A percentile compares a stretch with the other conserved stretches of the same genome.
These are phyloP conservation scores for Trichoderma sp. DNA, from an alignment of 2,329 filamentous ascomycete genomes.

Conservation along the genomic window DNA sequence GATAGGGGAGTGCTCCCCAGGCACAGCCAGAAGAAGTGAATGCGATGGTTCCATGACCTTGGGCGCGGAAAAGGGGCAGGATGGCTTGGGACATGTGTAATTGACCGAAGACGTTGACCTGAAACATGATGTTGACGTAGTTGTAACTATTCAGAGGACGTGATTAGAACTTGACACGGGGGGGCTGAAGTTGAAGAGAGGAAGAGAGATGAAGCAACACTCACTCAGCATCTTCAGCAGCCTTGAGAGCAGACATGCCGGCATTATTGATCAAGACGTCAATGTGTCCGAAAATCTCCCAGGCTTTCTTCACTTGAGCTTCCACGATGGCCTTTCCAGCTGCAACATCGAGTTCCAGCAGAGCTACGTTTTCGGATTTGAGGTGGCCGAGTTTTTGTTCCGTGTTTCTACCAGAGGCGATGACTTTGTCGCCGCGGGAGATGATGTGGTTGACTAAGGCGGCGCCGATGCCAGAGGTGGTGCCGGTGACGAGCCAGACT, in stretches of 20 bases:
- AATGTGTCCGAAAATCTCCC: constrained; percentile 32
- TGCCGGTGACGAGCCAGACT: constrained; percentile 35
- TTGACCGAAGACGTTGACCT: constrained; percentile 31
- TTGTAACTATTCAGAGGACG: constrained; percentile 21
- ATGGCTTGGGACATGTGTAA: constrained; percentile 29
- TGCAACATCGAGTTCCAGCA: constrained; percentile 34
- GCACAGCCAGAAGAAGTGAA: constrained; percentile 31
- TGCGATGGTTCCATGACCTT: constrained; percentile 27
- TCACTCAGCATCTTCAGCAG: constrained; percentile 34
- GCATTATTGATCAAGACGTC: constrained; percentile 38
- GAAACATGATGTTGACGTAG: constrained; percentile 27
- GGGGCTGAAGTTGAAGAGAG: too few species aligned
- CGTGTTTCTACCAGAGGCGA: constrained; percentile 31
- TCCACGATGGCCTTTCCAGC: constrained; percentile 22
- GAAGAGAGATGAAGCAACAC: not conserved
- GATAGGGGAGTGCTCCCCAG: constrained; percentile 32
- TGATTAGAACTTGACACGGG: not conserved
- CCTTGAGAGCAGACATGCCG: constrained; percentile 28
- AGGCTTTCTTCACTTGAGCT: constrained; percentile 27
- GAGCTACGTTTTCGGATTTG: constrained; percentile 25
- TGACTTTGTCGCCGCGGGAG: constrained; percentile 31
- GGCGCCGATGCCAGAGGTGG: constrained; percentile 33
- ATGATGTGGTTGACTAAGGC: constrained; percentile 27
- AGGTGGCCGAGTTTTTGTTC: constrained; percentile 26
- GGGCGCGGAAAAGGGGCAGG: constrained; percentile 28